Evolutionary conservation across 768 basidiomycete genomes (phyloP), one percentile per base, ranked within the genome.

Genomic region (Agaricus subrufescens): DNA sequence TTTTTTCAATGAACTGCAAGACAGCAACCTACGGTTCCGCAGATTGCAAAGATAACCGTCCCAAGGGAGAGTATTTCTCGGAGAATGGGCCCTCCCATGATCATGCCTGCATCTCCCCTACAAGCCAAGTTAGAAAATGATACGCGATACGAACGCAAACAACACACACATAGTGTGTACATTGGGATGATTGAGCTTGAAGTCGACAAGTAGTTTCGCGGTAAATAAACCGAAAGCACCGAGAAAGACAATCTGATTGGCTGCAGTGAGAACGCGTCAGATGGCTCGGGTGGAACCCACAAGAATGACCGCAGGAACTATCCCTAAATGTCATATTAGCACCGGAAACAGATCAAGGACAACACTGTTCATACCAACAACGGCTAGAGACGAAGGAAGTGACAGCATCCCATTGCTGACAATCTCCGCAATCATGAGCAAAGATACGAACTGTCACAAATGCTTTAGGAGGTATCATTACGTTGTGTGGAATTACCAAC

Each of bases 371-470:
- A 58, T 60, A 79, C 79, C 80, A 50, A 81, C 78, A 2, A 73
- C 75, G 6, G 80, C 81, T 56, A 81, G 71, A 11, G 79, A 71
- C 46, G 74, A 77, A 0, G 81, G 80, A 5, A 82, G 68, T 14
- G 80, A 80, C 14, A 82, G 62, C 75, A 81, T 78, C 10, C 80
- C 81, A 64, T 81, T 82, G 65, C 76, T 78, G 34, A 82, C 79
- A 26, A 81, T 80, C 62, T 81, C 80, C 43, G 80, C 79, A 51
- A 81, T 80, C 81, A 82, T 82, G 19, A 82, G 65, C 50, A 80
- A 59, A 26, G 70, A 66, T 7, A 81, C 76, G 57, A 80, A 77
- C 78, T 81, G 37, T 34, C 23, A 23, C 44, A 14, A n/a, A 40
- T 5, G 23, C 6, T 19, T 40, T 2, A 29, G 53, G 2, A 46